Conservation (phyloP, 2,329 filamentous ascomycete species). For the Monosporascus sp. region DNA sequence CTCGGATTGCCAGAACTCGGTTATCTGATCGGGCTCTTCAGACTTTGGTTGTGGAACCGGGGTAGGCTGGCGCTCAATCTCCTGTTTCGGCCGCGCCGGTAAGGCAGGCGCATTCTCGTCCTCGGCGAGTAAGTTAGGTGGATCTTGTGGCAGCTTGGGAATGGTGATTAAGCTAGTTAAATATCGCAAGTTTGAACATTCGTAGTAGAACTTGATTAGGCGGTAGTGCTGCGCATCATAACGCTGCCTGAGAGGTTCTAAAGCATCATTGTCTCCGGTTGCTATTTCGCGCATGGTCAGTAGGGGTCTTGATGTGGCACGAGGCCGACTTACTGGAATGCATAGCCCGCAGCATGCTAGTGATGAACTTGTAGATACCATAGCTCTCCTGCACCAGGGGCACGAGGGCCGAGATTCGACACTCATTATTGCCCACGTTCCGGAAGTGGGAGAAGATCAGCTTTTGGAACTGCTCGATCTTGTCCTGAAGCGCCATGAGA, state of each 20-base stretch:
- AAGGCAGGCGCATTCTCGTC: conserved; percentile 80
- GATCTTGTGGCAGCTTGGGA: conserved; percentile 90
- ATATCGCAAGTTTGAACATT: conserved; percentile 96
- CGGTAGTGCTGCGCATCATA: conserved; percentile 97
- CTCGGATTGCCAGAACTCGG: conserved; percentile 96
- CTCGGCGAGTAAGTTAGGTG: conserved; percentile 81
- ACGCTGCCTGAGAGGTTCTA: conserved; percentile 79
- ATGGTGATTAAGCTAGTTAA: conserved; percentile 94
- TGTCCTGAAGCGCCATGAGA: conserved; percentile 93
- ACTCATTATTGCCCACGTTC: conserved; percentile 88
- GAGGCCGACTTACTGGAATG: conserved; percentile 67
- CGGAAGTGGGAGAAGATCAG: conserved; percentile 97
- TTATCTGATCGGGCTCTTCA: conserved; percentile 89
- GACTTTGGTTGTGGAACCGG: conserved; percentile 63
- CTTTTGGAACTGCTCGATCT: conserved; percentile 98
- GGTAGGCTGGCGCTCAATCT: conserved; percentile 62
- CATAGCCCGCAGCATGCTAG: conserved; percentile 98
- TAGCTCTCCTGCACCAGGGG: conserved; percentile 96
- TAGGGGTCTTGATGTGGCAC: conserved; percentile 6
- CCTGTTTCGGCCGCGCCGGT: conserved; percentile 74
- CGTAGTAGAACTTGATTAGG: conserved; percentile 96
- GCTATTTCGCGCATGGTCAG: conserved; percentile 42
- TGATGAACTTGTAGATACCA: conserved; percentile 99
- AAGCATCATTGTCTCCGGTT: conserved; percentile 87
- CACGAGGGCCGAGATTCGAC: conserved; percentile 88